A percentile compares a stretch with the other conserved stretches of the same genome.
These are phyloP conservation scores for Xylaria sp. DNA, from an alignment of 2,329 filamentous ascomycete species.

Conservation along the genomic window DNA sequence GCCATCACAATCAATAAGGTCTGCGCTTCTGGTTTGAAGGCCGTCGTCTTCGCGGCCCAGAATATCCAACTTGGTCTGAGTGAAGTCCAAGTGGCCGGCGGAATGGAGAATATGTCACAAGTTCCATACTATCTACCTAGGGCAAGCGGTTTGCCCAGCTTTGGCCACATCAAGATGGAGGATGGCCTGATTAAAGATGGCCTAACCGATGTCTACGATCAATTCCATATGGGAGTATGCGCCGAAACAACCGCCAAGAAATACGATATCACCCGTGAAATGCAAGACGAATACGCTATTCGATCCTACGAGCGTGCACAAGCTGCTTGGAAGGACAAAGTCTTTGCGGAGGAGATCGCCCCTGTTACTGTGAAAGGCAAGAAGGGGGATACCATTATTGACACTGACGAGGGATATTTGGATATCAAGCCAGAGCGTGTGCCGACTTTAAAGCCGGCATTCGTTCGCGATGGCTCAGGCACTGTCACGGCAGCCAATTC, in stretches of 20 bases:
- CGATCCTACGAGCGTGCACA: slow-evolving; percentile 90
- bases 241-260: slow-evolving; percentile 95
- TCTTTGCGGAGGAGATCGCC: slow-evolving; percentile 89
- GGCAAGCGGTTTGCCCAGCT: slow-evolving; percentile 82
- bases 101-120: slow-evolving; percentile 98
- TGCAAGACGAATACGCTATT: slow-evolving; percentile 92
- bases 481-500: slow-evolving; percentile 96
- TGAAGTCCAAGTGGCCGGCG: slow-evolving; percentile 90
- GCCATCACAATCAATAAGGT: slow-evolving; percentile 98
- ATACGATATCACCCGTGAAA: slow-evolving; percentile 79
- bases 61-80: slow-evolving; percentile 93
- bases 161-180: slow-evolving; percentile 87
- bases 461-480: slow-evolving; percentile 84
- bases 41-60: slow-evolving; percentile 88
- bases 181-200: slow-evolving; percentile 96
- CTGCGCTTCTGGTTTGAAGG: slow-evolving; percentile 94
- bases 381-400: slow-evolving; percentile 84
- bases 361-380: slow-evolving; percentile 85
- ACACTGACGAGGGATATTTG: slow-evolving; percentile 88
- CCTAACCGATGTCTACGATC: slow-evolving; percentile 94
- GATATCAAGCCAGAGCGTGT: slow-evolving; percentile 90
- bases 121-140: slow-evolving; percentile 92
- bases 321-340: slow-evolving; percentile 83
- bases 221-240: slow-evolving; percentile 98
- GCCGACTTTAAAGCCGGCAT: slow-evolving; percentile 87